Base-by-base conservation (phyloP, 139 green algal species). In the Limnomonas spitsbergensis region DNA sequence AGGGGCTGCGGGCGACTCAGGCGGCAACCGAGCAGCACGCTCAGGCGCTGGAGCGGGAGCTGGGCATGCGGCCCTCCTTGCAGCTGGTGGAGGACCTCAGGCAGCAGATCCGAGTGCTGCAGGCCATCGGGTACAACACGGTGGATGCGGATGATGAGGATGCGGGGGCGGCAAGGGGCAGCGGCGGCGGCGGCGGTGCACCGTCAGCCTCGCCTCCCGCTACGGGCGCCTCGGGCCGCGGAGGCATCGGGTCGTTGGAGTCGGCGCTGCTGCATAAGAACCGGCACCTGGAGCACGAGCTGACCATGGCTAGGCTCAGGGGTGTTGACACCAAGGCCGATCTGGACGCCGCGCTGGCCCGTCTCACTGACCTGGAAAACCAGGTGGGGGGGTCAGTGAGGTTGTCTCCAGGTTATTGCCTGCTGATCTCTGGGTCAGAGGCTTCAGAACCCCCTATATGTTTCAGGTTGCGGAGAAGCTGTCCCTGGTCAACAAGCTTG, bases 271-370 rank as follows among this genome's bases (percentile, higher is more conserved):
- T 98, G 78, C 75, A 84, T 2, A 98, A 98, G 73, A 94, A 88
- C 20, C 39, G 86, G 29, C 91, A 92, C 67, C 79, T 98, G 81
- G 94, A 98, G 87, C 94, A 98, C 82, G 86, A 97, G 82, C 79
- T 97, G 14, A 98, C 94, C 27, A 89, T 91, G 83, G 78, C 83
- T 1, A 82, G 89, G 52, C 84, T 95, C 70, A 40, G 79, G 68
- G 53, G 26, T 29, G 69, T 53, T 7, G 69, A 76, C 37, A n/a
- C 24, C 6, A 76, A 53, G 35, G 14, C n/a, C 14, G 69, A 20
- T 6, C 37, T 76, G 35, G 69, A 76, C 37, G 69, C 69, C 6
- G 69, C 69, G 6, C 37, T 54, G 69, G 24, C 35, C 14, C 69
- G 69, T 14, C 4, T 76, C 14, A 31, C 35, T 47, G 69, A 76